Evolutionary conservation across 139 green algal genomes (phyloP).

Genomic region (Micractinium conductrix): DNA sequence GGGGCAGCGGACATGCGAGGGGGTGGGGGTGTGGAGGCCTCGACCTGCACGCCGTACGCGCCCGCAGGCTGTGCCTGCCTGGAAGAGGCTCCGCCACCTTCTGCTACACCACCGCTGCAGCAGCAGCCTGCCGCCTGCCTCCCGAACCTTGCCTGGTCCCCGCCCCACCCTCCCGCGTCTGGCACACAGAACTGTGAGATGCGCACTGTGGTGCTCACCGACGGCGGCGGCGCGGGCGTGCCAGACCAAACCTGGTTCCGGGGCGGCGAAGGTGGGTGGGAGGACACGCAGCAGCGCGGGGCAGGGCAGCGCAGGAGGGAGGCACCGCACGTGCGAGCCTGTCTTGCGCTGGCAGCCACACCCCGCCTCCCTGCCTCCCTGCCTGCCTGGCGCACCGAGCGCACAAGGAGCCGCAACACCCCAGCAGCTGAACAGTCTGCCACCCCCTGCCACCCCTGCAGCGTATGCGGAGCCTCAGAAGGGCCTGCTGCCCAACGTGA

Average conservation of each 20-base stretch:
- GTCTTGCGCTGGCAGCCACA: too few species aligned
- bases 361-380: too few species aligned
- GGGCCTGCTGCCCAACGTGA: slow-evolving; percentile 24
- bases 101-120: background rate
- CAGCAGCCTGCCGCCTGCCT: background rate
- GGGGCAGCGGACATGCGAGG: too few species aligned
- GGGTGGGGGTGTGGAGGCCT: too few species aligned
- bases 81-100: background rate
- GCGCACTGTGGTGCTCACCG: slow-evolving; percentile 56
- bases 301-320: too few species aligned
- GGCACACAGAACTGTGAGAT: slow-evolving; percentile 65
- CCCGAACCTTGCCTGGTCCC: background rate
- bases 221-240: slow-evolving; percentile 44
- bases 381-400: too few species aligned
- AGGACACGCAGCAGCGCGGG: too few species aligned
- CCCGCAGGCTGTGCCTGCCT: background rate
- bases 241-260: slow-evolving; percentile 44
- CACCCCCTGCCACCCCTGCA: too few species aligned
- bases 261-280: slow-evolving; percentile 22
- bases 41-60: too few species aligned
- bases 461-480: slow-evolving; percentile 34
- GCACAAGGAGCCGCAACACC: too few species aligned
- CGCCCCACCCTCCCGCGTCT: background rate
- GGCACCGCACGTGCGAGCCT: too few species aligned
- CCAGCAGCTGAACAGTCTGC: too few species aligned